Percentiles rank a stretch among this genome's conserved stretches.
Evolutionary conservation across 768 basidiomycete genomes (phyloP).

Genomic region (Tricholoma saponaceum): DNA sequence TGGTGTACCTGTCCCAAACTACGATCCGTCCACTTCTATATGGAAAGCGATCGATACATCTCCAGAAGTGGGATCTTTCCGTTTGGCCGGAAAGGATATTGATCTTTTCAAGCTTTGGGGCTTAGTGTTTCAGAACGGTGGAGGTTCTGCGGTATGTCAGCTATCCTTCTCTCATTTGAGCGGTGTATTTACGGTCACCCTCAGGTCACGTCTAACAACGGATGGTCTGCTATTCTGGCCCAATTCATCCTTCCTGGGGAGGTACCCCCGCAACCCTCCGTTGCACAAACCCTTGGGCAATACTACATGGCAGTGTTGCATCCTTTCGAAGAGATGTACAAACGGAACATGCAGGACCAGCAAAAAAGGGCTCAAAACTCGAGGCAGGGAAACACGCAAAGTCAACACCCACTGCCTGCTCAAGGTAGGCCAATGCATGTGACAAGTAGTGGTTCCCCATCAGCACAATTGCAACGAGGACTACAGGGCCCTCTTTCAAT

Average conservation of each 20-base stretch:
- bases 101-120: slow-evolving; percentile 75
- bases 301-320: slow-evolving; percentile 60
- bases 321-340: slow-evolving; percentile 72
- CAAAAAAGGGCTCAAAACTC: slow-evolving; percentile 51
- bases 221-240: slow-evolving; percentile 50
- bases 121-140: slow-evolving; percentile 56
- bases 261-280: slow-evolving; percentile 38
- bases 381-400: slow-evolving; percentile 33
- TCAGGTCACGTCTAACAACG: slow-evolving; percentile 48
- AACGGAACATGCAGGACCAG: slow-evolving; percentile 56
- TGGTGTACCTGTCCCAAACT: slow-evolving; percentile 51
- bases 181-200: slow-evolving; percentile 10
- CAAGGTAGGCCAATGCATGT: slow-evolving; percentile 21
- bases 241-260: slow-evolving; percentile 63
- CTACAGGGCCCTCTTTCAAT: slow-evolving; percentile 12
- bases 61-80: slow-evolving; percentile 58
- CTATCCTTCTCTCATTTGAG: slow-evolving; percentile 6
- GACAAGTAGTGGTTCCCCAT: slow-evolving; percentile 6
- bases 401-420: slow-evolving; percentile 18
- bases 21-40: slow-evolving; percentile 57
- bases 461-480: slow-evolving; percentile 25
- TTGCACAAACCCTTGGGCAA: slow-evolving; percentile 47
- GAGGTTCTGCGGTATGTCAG: slow-evolving; percentile 51
- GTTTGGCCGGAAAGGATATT: slow-evolving; percentile 69
- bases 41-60: slow-evolving; percentile 68